Evolutionary conservation across 73 alveolate genomes (phyloP), one percentile per base, ranked within the genome.

Genomic region (Paramecium primaurelia): DNA sequence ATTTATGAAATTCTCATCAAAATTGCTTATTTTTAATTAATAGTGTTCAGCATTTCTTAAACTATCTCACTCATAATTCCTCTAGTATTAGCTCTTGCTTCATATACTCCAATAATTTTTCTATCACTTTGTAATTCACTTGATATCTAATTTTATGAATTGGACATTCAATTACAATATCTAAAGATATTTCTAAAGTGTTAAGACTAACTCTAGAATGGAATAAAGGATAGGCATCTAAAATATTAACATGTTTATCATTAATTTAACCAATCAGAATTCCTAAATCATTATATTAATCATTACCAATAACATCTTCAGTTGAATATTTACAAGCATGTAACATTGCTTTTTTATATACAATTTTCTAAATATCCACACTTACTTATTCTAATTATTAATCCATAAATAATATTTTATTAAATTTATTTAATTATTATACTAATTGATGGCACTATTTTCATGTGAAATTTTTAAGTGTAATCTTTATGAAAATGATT

Each of bases 81-180:
- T 10, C 42, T 8, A 26, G 91, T 4, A 80, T 80, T 80, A 2
- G 75, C 71, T 80, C 91, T 80, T 9, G 91, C 91, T 22, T 80
- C 91, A 47, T 80, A 80, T 20, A 80, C 34, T n/a, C 91, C 91
- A 80, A 80, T 80, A 18, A 80, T 80, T 22, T 45, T 42, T 22
- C 58, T 28, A 44, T 80, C 58, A 3, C 37, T 80, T 47, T 42
- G 3, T 6, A 80, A 80, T 45, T 80, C 60, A 42, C 88, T 75
- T 30, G 12, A 22, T 36, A 42, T 75, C 88, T 75, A 68, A 68
- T 54, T 7, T n/a, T 54, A 36, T 20, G 18, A 36, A 16, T 75
- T 36, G 3, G 11, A 22, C 16, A 80, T 45, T 25, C 47, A 45
- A 9, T 38, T 80, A 80, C 73, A 12, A 47, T 42, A 42, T 80